These are phyloP conservation scores for Coemansia sp. DNA, from an alignment of 192 early-diverging fungal genomes.

Conservation along the genomic window DNA sequence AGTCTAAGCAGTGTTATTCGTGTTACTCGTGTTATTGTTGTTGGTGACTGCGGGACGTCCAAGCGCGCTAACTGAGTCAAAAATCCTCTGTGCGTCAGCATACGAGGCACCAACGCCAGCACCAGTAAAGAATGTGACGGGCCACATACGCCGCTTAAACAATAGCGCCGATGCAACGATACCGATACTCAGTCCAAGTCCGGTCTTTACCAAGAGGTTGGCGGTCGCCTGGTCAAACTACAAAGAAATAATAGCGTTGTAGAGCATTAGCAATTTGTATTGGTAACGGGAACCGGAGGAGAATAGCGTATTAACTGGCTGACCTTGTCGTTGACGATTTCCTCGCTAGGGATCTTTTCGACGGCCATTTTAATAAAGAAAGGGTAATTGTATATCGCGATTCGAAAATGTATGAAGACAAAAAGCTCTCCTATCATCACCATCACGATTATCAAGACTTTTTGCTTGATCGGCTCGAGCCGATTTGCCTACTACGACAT, in stretches of 20 bases:
- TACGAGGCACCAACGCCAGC: slow-evolving; percentile 82
- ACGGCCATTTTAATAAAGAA: slow-evolving; percentile 30
- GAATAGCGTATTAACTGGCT: slow-evolving; percentile 9
- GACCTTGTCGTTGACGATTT: slow-evolving; percentile 66
- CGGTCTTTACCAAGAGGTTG: slow-evolving; percentile 80
- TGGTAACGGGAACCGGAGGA: too few species aligned
- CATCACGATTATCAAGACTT: background rate
- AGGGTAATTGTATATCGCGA: background rate
- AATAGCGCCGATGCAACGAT: slow-evolving; percentile 84
- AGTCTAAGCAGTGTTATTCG: background rate
- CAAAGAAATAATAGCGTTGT: background rate
- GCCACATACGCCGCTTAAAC: slow-evolving; percentile 86
- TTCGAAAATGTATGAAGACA: slow-evolving; percentile 3
- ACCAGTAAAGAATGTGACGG: slow-evolving; percentile 80
- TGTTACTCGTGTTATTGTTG: background rate
- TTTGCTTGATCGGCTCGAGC: slow-evolving; percentile 4
- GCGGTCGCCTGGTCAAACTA: slow-evolving; percentile 87
- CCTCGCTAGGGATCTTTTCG: slow-evolving; percentile 60
- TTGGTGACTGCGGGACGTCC: slow-evolving; percentile 23
- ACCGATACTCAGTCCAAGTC: slow-evolving; percentile 80
- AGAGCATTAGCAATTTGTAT: background rate
- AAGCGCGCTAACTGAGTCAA: slow-evolving; percentile 49
- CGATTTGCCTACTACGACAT: background rate
- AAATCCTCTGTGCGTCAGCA: slow-evolving; percentile 72
- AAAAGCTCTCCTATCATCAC: background rate